Base-by-base conservation (phyloP, 108 stramenopile species). In the Cyclotella atomus region DNA sequence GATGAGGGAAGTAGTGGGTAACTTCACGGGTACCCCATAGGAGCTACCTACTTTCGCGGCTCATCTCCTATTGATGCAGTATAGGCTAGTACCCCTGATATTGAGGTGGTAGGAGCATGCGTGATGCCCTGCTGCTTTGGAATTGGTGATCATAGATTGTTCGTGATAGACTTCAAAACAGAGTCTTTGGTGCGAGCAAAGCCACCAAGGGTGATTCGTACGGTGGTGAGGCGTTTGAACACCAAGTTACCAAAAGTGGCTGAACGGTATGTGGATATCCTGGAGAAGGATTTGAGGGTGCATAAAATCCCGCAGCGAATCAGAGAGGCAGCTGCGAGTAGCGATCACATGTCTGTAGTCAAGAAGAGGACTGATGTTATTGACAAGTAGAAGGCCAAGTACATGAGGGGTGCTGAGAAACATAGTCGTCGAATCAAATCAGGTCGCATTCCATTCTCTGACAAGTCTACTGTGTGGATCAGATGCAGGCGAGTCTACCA, bases 381-480 rank as follows among this genome's bases (percentile, higher is more conserved):
- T 3, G 77, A 78, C n/a, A 24, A 16, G n/a, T n/a, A 71, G 44
- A 10, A 20, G 0, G 3, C 14, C 24, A 52, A 78, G 15, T 65
- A 29, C 29, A 78, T 64, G 77, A 2, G 7, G 8, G 47, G 54
- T 28, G 70, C 71, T 2, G 77, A 78, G 38, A 64, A 72, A 52
- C 35, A 44, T 1, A 72, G 77, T 29, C 49, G 63, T 15, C 49
- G 25, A 21, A 44, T 71, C 6, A 71, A 59, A 29, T 66, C 55
- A 2, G 70, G 77, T 10, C 12, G 43, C 1, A 73, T 78, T n/a
- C 56, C 43, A 19, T 78, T 63, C 49, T 70, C 70, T 2, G 59
- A 57, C 10, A 20, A 70, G 25, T 29, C 70, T 6, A 34, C 47
- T 8, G 20, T 76, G 3, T 76, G 75, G 75, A 70, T 70, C 21